Base-by-base conservation (phyloP, 2,329 filamentous ascomycete species). In the Pseudogymnoascus sp. region DNA sequence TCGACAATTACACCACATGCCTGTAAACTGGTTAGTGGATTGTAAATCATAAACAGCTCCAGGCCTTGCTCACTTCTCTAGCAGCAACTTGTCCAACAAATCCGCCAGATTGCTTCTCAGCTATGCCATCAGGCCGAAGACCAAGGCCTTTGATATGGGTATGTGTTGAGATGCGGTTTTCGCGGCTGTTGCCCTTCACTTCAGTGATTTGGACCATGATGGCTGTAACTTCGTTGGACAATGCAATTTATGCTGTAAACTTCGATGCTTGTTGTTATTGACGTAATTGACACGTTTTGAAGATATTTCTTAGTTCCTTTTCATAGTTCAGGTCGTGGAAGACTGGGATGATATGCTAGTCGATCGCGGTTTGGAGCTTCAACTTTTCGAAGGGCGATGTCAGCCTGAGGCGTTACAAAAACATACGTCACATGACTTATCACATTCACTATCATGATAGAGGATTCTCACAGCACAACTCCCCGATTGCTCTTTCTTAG, bases 101-200 rank as follows among this genome's bases (percentile, higher is more conserved):
- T 37, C 95, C 95, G 69, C 86, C 85, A 36, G 86, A 84, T 66
- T 90, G 84, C 68, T 84, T 84, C 74, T 96, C 93, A 67, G 95
- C 91, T 62, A 84, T 87, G 67, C 95, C 95, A 86, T 96, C 91
- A 60, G 85, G 75, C 73, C 90, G 90, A 70, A 99, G 79, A 16
- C 95, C 95, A 42, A 99, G 83, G 61, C 95, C 95, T 76, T 92
- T 96, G 83, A 99, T 99, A 78, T 99, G 95, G 62, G 93, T 97
- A 78, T 99, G 95, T 70, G 93, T 90, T 66, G 95, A 93, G 59
- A 95, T 99, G 74, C 95, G 88, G 79, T 96, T 95, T 77, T 97
- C 93, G 81, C 95, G 92, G 80, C 87, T 87, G 79, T 91, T 93
- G 80, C 89, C 89, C 82, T 96, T 96, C 73, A 96, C 90, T 80